Evolutionary conservation across 768 basidiomycete genomes (phyloP).

Genomic region (Amylocystis lapponica): DNA sequence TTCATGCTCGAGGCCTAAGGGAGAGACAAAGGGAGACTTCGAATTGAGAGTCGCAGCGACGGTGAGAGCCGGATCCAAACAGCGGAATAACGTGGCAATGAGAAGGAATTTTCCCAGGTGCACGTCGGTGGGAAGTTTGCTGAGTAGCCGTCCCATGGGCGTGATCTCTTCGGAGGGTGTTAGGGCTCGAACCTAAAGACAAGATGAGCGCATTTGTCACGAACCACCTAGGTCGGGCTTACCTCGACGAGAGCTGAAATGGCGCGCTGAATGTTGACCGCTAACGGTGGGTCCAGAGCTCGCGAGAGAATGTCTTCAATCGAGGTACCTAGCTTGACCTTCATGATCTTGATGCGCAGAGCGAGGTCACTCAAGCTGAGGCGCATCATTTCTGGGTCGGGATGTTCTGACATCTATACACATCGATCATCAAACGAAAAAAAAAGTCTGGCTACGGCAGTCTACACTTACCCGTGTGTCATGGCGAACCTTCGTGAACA

Average conservation of each 20-base stretch:
- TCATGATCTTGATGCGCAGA: constrained; percentile 90
- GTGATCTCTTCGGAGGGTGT: constrained; percentile 88
- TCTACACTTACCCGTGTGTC: constrained; percentile 67
- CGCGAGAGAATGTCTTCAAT: constrained; percentile 87
- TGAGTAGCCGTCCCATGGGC: constrained; percentile 84
- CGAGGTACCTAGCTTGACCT: constrained; percentile 73
- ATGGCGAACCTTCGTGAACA: constrained; percentile 85
- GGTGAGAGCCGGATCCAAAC: constrained; percentile 93
- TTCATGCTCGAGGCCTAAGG: constrained; percentile 81
- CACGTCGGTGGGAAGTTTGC: constrained; percentile 92
- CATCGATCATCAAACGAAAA: background rate
- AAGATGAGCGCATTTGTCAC: background rate
- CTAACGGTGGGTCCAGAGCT: constrained; percentile 84
- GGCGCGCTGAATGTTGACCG: constrained; percentile 86
- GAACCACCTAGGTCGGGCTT: constrained; percentile 6
- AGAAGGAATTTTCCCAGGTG: constrained; percentile 93
- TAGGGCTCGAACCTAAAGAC: constrained; percentile 70
- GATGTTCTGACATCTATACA: constrained; percentile 79
- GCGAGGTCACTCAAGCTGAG: constrained; percentile 90
- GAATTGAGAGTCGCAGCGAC: constrained; percentile 90
- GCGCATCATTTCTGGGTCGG: constrained; percentile 93
- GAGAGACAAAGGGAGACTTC: constrained; percentile 89
- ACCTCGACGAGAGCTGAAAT: constrained; percentile 89
- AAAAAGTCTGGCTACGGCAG: no score
- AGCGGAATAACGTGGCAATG: constrained; percentile 76